Conservation (phyloP, 441 rosid genomes). For the Mallotus repandus region DNA sequence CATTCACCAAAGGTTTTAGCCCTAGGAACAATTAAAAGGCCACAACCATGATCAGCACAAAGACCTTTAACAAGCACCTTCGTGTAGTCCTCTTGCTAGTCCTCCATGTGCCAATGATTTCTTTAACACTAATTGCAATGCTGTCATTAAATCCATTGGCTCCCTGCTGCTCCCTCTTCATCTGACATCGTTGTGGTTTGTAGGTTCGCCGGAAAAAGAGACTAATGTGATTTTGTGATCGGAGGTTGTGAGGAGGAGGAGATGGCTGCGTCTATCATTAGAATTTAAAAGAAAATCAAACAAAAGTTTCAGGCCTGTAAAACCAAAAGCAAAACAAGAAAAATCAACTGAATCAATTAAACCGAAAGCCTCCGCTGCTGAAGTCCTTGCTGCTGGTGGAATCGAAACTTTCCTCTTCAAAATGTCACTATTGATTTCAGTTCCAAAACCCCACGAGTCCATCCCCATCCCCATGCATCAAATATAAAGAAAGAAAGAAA, state of each 20-base stretch:
- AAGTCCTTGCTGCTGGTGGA: too few relatives aligned
- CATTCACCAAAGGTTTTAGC: conserved; percentile 93
- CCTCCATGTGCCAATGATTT: conserved; percentile 86
- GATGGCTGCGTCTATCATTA: background rate
- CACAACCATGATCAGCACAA: conserved; percentile 71
- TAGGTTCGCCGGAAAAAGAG: background rate
- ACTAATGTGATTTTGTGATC: background rate
- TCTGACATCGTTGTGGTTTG: conserved; percentile 20
- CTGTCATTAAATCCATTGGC: conserved; percentile 80
- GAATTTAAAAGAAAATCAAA: too few relatives aligned
- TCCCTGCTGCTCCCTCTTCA: conserved; percentile 64
- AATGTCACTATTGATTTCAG: too few relatives aligned
- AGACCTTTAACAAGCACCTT: conserved; percentile 87
- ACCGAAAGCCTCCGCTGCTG: too few relatives aligned
- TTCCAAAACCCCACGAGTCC: too few relatives aligned
- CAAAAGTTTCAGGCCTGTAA: too few relatives aligned
- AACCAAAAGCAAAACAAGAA: too few relatives aligned
- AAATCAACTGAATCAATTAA: too few relatives aligned
- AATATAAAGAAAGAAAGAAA: too few relatives aligned
- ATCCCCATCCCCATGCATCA: too few relatives aligned
- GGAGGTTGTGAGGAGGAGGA: background rate
- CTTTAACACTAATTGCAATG: conserved; percentile 71
- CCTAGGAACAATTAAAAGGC: conserved; percentile 66
- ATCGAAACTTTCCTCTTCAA: too few relatives aligned
- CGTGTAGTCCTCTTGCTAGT: conserved; percentile 76